phyloP scores from a whole-genome alignment of 306 rosid genomes.

The Pyrus pyrifolia region DNA sequence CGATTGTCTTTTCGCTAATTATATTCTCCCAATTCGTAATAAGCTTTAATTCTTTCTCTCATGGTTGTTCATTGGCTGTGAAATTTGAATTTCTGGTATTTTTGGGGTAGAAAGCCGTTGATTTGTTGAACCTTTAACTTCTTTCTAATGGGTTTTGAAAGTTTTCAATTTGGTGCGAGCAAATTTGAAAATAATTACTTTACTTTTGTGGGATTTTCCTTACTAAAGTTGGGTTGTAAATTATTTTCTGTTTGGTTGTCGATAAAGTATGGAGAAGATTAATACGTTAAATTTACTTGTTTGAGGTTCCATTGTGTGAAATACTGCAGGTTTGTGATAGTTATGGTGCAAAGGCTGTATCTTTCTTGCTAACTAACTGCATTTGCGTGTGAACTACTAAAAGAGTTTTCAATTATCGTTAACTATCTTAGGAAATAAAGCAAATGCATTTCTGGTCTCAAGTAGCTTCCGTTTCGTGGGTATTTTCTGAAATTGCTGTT shows the following conservation, averaged over 20 bases:
- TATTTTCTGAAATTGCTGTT: background rate
- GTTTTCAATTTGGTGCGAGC: background rate
- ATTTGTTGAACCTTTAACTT: background rate
- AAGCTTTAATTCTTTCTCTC: background rate
- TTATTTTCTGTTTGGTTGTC: background rate
- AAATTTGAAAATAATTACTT: background rate
- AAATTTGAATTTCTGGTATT: background rate
- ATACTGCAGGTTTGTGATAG: background rate
- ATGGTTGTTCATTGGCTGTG: background rate
- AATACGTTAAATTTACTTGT: background rate
- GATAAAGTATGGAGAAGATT: background rate
- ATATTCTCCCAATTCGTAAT: background rate
- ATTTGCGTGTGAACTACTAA: background rate
- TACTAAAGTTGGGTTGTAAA: background rate
- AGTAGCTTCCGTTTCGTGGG: background rate
- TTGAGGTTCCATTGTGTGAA: background rate
- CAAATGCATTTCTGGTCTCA: background rate
- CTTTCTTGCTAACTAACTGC: background rate
- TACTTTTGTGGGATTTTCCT: background rate
- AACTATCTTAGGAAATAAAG: background rate
- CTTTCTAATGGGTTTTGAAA: background rate
- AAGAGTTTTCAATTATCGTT: background rate
- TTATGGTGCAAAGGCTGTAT: background rate
- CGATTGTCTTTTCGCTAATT: background rate
- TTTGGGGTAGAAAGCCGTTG: background rate